Evolutionary conservation across 2,329 filamentous ascomycete species (phyloP).

Genomic region (Sporothrix luriei): DNA sequence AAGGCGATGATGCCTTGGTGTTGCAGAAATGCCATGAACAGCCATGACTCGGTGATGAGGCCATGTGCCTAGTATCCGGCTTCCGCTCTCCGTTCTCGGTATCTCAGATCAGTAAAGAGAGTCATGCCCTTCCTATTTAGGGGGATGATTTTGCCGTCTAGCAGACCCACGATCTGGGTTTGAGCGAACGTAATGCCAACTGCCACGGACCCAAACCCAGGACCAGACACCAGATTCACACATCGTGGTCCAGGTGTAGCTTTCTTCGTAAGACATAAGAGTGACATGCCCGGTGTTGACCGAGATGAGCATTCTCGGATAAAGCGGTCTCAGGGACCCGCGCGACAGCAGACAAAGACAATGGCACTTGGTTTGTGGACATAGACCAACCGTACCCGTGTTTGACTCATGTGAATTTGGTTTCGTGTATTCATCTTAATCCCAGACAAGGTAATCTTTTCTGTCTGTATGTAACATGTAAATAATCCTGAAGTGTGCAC

Average conservation of each 20-base stretch:
- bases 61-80: not conserved
- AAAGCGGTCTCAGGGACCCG: conserved; percentile 10
- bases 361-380: not conserved
- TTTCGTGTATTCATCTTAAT: not conserved
- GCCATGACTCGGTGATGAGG: conserved; percentile 16
- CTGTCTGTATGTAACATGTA: not conserved
- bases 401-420: not conserved
- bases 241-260: not conserved
- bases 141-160: not conserved
- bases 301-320: conserved; percentile 20
- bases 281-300: not conserved
- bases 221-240: not conserved
- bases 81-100: not conserved
- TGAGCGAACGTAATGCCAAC: not conserved
- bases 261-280: not conserved
- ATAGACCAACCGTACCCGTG: not conserved
- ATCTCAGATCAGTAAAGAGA: not conserved
- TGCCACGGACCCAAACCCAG: not conserved
- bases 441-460: not conserved
- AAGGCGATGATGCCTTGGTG: not conserved
- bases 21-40: conserved; percentile 22
- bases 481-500: not conserved
- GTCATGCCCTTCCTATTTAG: too few relatives aligned
- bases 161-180: conserved; percentile 24
- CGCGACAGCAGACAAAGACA: not conserved